phyloP scores from a whole-genome alignment of 2,329 filamentous ascomycete species.

The Tolypocladium sp. region DNA sequence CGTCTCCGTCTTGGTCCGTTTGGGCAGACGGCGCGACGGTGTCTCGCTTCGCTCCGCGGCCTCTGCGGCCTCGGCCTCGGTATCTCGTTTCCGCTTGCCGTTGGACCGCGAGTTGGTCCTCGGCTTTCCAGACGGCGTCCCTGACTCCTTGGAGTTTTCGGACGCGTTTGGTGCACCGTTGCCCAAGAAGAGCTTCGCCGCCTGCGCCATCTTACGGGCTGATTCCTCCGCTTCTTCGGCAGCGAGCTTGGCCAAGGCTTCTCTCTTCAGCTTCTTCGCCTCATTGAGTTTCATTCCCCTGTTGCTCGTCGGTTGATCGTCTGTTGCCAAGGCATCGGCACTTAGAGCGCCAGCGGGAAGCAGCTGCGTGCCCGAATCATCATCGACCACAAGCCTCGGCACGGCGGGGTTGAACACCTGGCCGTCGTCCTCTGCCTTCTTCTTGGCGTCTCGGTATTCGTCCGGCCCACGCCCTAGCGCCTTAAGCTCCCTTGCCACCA shows the following conservation, averaged over 20 bases:
- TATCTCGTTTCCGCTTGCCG: slow-evolving; percentile 38
- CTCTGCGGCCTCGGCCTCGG: slow-evolving; percentile 21
- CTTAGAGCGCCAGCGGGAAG: slow-evolving; percentile 53
- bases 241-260: slow-evolving; percentile 52
- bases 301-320: slow-evolving; percentile 58
- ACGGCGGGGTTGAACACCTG: slow-evolving; percentile 43
- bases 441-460: slow-evolving; percentile 51
- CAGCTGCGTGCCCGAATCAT: slow-evolving; percentile 40
- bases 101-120: slow-evolving; percentile 20
- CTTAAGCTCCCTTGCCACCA: slow-evolving; percentile 73
- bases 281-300: slow-evolving; percentile 72
- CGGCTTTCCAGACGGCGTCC: slow-evolving; percentile 14
- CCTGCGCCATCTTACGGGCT: slow-evolving; percentile 41
- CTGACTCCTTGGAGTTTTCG: slow-evolving; percentile 16
- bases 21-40: slow-evolving; percentile 29
- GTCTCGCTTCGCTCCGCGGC: slow-evolving; percentile 13
- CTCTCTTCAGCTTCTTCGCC: slow-evolving; percentile 64
- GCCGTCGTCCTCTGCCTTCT: slow-evolving; percentile 57
- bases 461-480: slow-evolving; percentile 58
- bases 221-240: slow-evolving; percentile 54
- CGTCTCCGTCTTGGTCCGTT: slow-evolving; percentile 49
- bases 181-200: slow-evolving; percentile 33
- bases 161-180: slow-evolving; percentile 15
- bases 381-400: slow-evolving; percentile 29
- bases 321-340: slow-evolving; percentile 43